Conservation (phyloP, 2,329 filamentous ascomycete species). For the Penicillium expansum region DNA sequence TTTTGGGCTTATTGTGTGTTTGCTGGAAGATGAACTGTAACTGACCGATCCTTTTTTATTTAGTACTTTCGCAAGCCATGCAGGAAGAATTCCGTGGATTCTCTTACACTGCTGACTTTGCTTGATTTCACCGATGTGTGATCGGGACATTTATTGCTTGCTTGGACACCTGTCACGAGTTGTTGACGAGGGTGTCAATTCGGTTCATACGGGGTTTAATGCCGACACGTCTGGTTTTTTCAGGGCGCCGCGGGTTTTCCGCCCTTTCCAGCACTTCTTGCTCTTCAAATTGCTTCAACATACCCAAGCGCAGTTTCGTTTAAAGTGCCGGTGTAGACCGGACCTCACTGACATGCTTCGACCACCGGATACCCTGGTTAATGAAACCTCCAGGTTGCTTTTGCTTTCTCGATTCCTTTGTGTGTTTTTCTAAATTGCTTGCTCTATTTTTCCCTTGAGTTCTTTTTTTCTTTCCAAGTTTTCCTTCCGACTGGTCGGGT, state of each 20-base stretch:
- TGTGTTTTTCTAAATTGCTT: conserved; percentile 26
- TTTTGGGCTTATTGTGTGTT: not conserved
- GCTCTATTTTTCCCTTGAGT: conserved; percentile 9
- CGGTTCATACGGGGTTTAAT: conserved; percentile 7
- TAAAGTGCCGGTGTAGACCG: conserved; percentile 20
- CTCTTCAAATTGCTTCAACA: conserved; percentile 23
- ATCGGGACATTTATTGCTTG: conserved; percentile 12
- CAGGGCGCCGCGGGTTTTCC: conserved; percentile 15
- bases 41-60: conserved; percentile 12
- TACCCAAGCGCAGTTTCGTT: conserved; percentile 25
- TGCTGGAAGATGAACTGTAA: conserved; percentile 5
- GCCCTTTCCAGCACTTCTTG: conserved; percentile 19
- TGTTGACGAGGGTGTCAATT: conserved; percentile 6
- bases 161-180: conserved; percentile 13
- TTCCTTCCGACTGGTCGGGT: conserved; percentile 14
- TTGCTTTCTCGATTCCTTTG: conserved; percentile 12
- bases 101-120: conserved; percentile 92
- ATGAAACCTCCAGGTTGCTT: conserved; percentile 18
- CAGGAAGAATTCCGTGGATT: conserved; percentile 99
- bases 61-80: conserved; percentile 96
- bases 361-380: conserved; percentile 23
- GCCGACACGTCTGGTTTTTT: conserved; percentile 11
- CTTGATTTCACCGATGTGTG: conserved; percentile 46
- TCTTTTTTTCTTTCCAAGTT: conserved; percentile 5
- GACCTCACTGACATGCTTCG: conserved; percentile 17